Evolutionary conservation across 495 filamentous ascomycete species (phyloP).

Genomic region (Neurospora hispaniola): DNA sequence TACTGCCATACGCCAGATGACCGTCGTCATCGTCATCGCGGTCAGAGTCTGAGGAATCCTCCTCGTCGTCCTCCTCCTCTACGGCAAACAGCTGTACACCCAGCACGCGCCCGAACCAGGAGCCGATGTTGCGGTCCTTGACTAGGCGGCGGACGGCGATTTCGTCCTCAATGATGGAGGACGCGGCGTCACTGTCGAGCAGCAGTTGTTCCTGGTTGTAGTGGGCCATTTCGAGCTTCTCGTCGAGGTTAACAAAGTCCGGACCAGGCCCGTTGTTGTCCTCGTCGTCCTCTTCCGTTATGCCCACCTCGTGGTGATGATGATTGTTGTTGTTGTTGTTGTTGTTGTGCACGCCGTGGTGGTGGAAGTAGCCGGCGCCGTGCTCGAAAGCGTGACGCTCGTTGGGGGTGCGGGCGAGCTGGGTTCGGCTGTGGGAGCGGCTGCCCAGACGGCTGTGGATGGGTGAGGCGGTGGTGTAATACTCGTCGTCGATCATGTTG

Average conservation of each 20-base stretch:
- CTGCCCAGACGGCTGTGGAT: conserved; percentile 31
- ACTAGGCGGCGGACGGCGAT: conserved; percentile 44
- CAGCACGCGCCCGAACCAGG: conserved; percentile 64
- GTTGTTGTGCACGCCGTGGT: neutral
- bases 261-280: conserved; percentile 37
- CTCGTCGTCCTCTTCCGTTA: conserved; percentile 11
- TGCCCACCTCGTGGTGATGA: conserved; percentile 8
- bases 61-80: conserved; percentile 45
- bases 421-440: conserved; percentile 29
- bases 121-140: conserved; percentile 51
- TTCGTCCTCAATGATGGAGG: conserved; percentile 34
- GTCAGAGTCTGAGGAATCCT: conserved; percentile 22
- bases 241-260: conserved; percentile 50
- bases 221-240: conserved; percentile 32
- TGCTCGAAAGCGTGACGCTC: conserved; percentile 3
- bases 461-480: conserved; percentile 28
- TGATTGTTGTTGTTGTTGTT: neutral
- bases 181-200: conserved; percentile 23
- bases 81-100: conserved; percentile 72
- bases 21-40: conserved; percentile 32
- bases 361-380: conserved; percentile 39
- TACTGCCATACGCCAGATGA: neutral
- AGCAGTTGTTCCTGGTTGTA: neutral
- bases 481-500: conserved; percentile 16
- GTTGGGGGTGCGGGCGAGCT: conserved; percentile 9